Percentiles rank a stretch among this genome's conserved stretches.
phyloP scores from a whole-genome alignment of 1,284 basidiomycete species.

The Xerocomus amazonicus region DNA sequence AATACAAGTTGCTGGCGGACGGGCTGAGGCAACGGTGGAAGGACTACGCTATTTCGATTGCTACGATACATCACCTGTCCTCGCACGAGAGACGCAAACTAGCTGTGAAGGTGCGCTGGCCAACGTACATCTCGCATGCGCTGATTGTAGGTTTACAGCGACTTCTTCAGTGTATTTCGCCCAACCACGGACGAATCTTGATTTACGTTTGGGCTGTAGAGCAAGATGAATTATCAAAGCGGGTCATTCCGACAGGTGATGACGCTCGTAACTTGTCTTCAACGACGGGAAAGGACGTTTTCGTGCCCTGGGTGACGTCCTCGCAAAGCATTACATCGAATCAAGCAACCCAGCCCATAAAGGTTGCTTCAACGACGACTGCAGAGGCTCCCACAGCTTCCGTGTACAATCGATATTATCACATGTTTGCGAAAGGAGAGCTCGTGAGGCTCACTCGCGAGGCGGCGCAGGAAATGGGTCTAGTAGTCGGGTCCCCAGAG shows the following conservation, averaged over 20 bases:
- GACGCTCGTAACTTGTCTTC: not conserved
- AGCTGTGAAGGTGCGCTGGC: slow-evolving; percentile 62
- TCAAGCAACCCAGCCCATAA: slow-evolving; percentile 14
- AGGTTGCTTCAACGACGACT: not conserved
- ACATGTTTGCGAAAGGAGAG: slow-evolving; percentile 85
- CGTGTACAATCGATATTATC: slow-evolving; percentile 87
- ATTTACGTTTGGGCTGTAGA: slow-evolving; percentile 99
- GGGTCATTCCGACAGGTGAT: slow-evolving; percentile 48
- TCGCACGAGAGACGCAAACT: slow-evolving; percentile 66
- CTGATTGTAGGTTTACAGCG: slow-evolving; percentile 40
- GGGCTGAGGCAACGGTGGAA: slow-evolving; percentile 31
- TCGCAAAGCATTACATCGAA: slow-evolving; percentile 20
- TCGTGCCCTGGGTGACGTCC: slow-evolving; percentile 68
- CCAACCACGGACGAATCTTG: slow-evolving; percentile 71
- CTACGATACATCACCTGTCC: slow-evolving; percentile 91
- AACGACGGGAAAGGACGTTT: slow-evolving; percentile 53
- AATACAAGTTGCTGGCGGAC: not conserved
- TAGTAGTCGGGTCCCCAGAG: slow-evolving; percentile 43
- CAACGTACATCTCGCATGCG: not conserved
- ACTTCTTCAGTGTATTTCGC: slow-evolving; percentile 61
- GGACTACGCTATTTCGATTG: slow-evolving; percentile 95
- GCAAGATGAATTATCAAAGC: slow-evolving; percentile 81
- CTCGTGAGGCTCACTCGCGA: slow-evolving; percentile 56
- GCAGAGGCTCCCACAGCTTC: slow-evolving; percentile 4
- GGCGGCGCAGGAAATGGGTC: slow-evolving; percentile 59